Evolutionary conservation across 768 basidiomycete genomes (phyloP), one percentile per base, ranked within the genome.

Genomic region (Pulveroboletus sp.): DNA sequence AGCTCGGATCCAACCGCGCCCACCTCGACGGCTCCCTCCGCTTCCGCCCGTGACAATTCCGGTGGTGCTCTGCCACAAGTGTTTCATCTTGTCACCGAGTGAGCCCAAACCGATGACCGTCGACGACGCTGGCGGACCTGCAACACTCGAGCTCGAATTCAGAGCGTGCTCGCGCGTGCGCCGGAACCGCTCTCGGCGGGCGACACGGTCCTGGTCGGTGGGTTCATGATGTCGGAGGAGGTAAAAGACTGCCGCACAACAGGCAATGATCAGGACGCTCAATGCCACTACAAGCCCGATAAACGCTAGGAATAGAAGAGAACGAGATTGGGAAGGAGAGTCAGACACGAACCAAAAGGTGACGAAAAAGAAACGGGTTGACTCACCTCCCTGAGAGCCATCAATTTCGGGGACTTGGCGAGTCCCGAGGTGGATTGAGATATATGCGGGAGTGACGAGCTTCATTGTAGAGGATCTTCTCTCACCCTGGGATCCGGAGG

Each of bases 231-330:
- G 64, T 37, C 77, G 75, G 15, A 86, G 69, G 32, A 88, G 76
- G 57, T 77, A 74, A 62, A 77, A 75, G 35, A 83, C 76, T 32
- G 75, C 82, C 14, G 70, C 64, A 61, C 75, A 80, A 43, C 77
- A 75, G 28, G 71, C 59, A 50, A 83, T 55, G 62, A 86, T 77
- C 47, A 87, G 68, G 49, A 77, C 54, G 49, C 72, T 69, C 37
- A 88, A 73, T 39, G 70, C 64, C 33, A 84, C 76, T 36, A 87
- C 72, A 35, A 87, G 67, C 4, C 68, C 80, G 55, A 86, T 76
- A 69, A 87, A 88, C 10, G 75, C 84, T 55, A 8, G 27, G 17
- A n/a, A 18, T 9, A 10, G 32, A n/a, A 14, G 8, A 32, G 17
- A 2, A 8, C 8, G 26, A 28, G 6, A 28, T 15, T 6, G 18